Conservation (phyloP, 2,329 filamentous ascomycete genomes). For the Penicillium hesseltinei region DNA sequence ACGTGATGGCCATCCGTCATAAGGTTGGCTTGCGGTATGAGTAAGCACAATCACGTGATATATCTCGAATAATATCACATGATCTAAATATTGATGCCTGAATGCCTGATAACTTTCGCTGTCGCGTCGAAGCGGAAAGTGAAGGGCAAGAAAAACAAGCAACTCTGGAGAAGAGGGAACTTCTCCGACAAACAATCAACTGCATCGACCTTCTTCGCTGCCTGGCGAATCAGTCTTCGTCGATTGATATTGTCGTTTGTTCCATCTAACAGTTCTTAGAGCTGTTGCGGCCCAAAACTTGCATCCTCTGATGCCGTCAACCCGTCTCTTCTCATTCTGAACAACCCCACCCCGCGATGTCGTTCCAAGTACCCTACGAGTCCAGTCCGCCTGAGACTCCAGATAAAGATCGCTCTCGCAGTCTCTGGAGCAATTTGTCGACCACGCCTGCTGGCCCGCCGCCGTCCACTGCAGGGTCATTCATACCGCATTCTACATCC, state of each 20-base stretch:
- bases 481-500: constrained; percentile 56
- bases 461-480: constrained; percentile 53
- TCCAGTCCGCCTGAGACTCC: constrained; percentile 42
- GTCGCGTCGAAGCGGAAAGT: constrained; percentile 13
- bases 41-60: not conserved
- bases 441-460: constrained; percentile 59
- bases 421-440: constrained; percentile 46
- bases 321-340: constrained; percentile 4
- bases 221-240: not conserved
- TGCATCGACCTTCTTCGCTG: not conserved
- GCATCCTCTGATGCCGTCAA: constrained; percentile 11
- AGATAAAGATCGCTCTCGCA: constrained; percentile 33
- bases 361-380: constrained; percentile 36
- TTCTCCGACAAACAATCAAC: not conserved
- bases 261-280: constrained; percentile 5
- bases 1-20: not conserved
- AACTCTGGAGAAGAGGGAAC: not conserved
- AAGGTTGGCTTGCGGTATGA: not conserved
- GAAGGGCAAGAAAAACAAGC: constrained; percentile 9
- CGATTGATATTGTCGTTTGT: not conserved
- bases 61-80: not conserved
- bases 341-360: constrained; percentile 24
- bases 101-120: constrained; percentile 8
- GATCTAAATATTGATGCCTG: not conserved
- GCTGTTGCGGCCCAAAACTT: constrained; percentile 23